Conservation (phyloP, 495 filamentous ascomycete species). For the Aspergillus sparsus region DNA sequence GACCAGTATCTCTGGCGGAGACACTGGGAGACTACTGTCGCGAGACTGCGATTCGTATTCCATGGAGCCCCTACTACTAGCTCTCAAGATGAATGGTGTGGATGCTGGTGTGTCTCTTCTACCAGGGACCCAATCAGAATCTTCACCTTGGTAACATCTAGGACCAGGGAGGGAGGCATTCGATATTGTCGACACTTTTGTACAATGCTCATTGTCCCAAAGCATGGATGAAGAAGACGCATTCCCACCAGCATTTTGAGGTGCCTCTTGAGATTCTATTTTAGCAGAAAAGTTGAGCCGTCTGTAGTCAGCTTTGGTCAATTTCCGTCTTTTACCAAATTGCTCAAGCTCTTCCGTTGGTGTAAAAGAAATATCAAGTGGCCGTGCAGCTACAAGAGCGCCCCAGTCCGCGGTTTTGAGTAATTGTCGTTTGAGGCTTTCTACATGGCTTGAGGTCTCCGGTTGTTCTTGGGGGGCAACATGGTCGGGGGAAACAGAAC, state of each 20-base stretch:
- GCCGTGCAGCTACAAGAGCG: constrained; percentile 34
- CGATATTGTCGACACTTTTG: constrained; percentile 4
- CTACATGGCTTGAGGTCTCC: constrained; percentile 16
- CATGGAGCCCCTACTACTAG: not conserved
- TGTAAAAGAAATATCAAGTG: constrained; percentile 37
- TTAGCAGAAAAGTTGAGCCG: constrained; percentile 25
- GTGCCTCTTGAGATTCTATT: not conserved
- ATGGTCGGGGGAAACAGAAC: not conserved
- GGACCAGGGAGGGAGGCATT: not conserved
- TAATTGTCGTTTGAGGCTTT: constrained; percentile 34
- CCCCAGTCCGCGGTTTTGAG: constrained; percentile 43
- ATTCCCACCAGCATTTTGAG: not conserved
- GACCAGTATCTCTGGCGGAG: not conserved
- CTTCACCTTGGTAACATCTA: not conserved
- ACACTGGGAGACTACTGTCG: constrained; percentile 2
- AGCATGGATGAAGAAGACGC: constrained; percentile 42
- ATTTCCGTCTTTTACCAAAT: constrained; percentile 42
- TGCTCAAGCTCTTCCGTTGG: constrained; percentile 30
- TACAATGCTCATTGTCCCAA: constrained; percentile 28
- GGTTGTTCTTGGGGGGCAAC: not conserved
- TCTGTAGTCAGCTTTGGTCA: constrained; percentile 36
- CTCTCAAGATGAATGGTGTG: not conserved
- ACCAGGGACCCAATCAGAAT: not conserved
- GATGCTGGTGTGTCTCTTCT: not conserved
- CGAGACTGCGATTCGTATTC: constrained; percentile 3